Base-by-base conservation (phyloP, 352 stramenopile species). In the Phytophthora pisi region DNA sequence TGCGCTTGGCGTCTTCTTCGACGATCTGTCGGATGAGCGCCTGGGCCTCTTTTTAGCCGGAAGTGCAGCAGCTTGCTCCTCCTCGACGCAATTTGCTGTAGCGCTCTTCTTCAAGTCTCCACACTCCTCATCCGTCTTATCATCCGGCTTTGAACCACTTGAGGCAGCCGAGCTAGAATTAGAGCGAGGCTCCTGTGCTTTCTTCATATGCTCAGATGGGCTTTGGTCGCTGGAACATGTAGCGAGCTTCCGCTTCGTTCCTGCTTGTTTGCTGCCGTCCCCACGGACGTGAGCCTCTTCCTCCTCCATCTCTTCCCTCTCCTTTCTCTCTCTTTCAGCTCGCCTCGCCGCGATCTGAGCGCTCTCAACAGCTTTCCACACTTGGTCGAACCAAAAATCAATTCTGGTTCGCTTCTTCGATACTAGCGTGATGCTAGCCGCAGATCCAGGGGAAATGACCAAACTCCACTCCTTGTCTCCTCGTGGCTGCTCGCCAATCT, bases 351-450 rank as follows among this genome's bases (percentile, higher is more conserved):
- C 40, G 57, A 58, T 31, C 24, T 61, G 45, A 49, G 66, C 68
- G 51, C 38, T 67, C 45, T 79, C 69, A 24, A 85, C 56, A 24
- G 60, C 54, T 43, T 82, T 83, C 31, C 64, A 81, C 28, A 88
- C 69, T 72, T 85, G 74, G 67, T 88, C 79, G 68, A 75, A 88
- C 79, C 77, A 88, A 52, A 79, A 88, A 28, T 88, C 79, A 34
- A 88, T 79, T 61, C 79, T 75, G 24, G 74, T 75, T 49, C 79
- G 58, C 40, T 79, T 81, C 47, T 76, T 79, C 3, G 78, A 79
- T 55, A 83, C 66, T 0, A 87, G 49, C 5, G 60, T 69, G 10
- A 77, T 47, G 13, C 20, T 42, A 13, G 20, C 16, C 28, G 18
- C 38, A 34, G 30, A 51, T 26, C 30, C 54, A 26, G 40, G 36